Base-by-base conservation (phyloP, 2,329 filamentous ascomycete species). In the Fusarium hainanense region DNA sequence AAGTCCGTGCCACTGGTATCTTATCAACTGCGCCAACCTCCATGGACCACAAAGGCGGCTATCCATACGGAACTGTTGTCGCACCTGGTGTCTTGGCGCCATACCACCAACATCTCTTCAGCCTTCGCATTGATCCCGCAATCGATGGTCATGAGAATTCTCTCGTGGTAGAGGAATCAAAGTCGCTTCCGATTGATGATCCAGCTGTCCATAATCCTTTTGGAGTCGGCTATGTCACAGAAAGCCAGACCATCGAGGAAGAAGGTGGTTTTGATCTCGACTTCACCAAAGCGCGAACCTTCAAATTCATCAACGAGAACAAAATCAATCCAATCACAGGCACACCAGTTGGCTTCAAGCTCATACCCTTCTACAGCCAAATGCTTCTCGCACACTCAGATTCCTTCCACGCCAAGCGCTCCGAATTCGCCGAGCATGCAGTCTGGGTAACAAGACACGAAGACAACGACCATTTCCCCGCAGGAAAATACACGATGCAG, bases 31-130 rank as follows among this genome's bases (percentile, higher is more conserved):
- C 63, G 20, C 85, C 88, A 32, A 82, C 85, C 7, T 84, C 80
- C 62, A 83, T 87, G 58, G 87, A 88, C 49, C 84, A 88, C 4
- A 63, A 59, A 62, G 86, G 88, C 0, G 54, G 54, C 54, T 86
- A 77, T 20, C 80, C 79, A 0, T 90, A 86, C 72, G 88, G 88
- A 6, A 92, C 87, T 37, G 82, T 90, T 4, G 89, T 92, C 4
- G 83, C 84, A 0, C 85, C 86, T 0, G 89, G 89, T 0, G 87
- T 88, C 0, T 76, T 91, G 7, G 90, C 89, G 0, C 87, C 88
- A 23, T 89, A 91, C 34, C 34, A 37, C 34, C 90, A 92, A 73
- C 89, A 92, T 76, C 82, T 92, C 40, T 92, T 92, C 74, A 85
- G 82, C n/a, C 76, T 89, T 30, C 84, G 89, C 1, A 86, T 92